Evolutionary conservation across 495 filamentous ascomycete genomes (phyloP).

Genomic region (Apodospora peruviana): DNA sequence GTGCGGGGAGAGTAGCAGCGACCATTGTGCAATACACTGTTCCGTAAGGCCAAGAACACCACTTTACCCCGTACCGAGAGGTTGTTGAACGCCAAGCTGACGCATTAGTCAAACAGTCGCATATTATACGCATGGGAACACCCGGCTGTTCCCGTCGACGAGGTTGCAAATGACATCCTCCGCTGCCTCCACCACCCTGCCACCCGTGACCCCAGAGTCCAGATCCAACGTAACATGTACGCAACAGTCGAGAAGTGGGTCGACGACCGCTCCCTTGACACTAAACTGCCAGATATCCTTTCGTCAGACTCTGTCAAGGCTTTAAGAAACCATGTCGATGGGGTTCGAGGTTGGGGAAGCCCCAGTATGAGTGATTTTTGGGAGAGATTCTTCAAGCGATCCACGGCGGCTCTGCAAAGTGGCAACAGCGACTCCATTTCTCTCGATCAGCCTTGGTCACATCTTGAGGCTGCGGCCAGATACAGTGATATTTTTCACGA

Average conservation of each 20-base stretch:
- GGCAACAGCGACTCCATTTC: too few species aligned
- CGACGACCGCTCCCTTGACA: constrained; percentile 56
- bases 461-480: too few species aligned
- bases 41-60: constrained; percentile 36
- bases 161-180: constrained; percentile 71
- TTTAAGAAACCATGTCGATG: constrained; percentile 73
- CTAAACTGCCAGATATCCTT: constrained; percentile 62
- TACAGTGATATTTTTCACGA: too few species aligned
- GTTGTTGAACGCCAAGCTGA: not conserved
- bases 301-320: constrained; percentile 70
- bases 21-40: constrained; percentile 77
- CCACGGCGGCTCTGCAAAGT: too few species aligned
- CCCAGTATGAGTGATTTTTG: too few species aligned
- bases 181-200: constrained; percentile 87
- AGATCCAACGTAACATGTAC: constrained; percentile 85
- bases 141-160: constrained; percentile 65
- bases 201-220: constrained; percentile 60
- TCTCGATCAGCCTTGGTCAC: too few species aligned
- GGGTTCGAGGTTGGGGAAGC: too few species aligned
- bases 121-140: constrained; percentile 89
- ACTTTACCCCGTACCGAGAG: constrained; percentile 1
- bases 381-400: too few species aligned
- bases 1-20: constrained; percentile 75
- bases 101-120: too few species aligned
- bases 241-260: constrained; percentile 73